Conservation (phyloP, 1,284 basidiomycete genomes). For the Sporisorium scitamineum region DNA sequence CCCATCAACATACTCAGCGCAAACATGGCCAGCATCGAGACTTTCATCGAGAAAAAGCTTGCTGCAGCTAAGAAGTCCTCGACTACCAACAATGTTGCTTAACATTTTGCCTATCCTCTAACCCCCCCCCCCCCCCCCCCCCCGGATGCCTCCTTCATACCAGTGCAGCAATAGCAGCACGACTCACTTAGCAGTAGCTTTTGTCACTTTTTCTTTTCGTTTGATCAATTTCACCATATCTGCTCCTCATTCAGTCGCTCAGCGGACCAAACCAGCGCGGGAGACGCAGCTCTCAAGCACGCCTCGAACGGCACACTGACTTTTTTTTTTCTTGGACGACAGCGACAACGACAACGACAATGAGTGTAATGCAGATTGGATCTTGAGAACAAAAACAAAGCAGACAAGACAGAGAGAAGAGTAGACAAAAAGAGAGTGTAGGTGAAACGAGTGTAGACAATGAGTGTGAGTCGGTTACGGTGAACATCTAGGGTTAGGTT, state of each 20-base stretch:
- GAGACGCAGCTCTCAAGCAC: neutral
- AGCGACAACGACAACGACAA: conserved; percentile 9
- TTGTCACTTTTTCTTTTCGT: neutral
- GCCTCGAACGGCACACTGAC: too few species aligned
- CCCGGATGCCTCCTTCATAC: neutral
- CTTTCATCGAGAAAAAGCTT: conserved; percentile 34
- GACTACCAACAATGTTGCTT: neutral
- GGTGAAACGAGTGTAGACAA: conserved; percentile 3
- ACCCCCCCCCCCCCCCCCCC: too few species aligned
- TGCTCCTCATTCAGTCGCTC: neutral
- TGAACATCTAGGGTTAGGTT: neutral
- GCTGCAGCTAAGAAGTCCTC: neutral
- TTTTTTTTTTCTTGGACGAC: too few species aligned
- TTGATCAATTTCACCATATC: neutral
- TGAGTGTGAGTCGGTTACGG: neutral
- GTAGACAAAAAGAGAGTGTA: conserved; percentile 8
- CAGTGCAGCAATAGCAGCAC: neutral
- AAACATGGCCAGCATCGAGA: conserved; percentile 15
- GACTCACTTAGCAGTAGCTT: neutral
- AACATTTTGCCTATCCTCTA: neutral
- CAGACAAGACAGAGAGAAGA: conserved; percentile 9
- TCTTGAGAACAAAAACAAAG: neutral
- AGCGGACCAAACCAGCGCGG: neutral
- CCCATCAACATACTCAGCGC: conserved; percentile 36
- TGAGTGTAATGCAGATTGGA: conserved; percentile 4